Conservation (phyloP, 192 early-diverging fungal genomes). For the Helicostylum pulchrum region DNA sequence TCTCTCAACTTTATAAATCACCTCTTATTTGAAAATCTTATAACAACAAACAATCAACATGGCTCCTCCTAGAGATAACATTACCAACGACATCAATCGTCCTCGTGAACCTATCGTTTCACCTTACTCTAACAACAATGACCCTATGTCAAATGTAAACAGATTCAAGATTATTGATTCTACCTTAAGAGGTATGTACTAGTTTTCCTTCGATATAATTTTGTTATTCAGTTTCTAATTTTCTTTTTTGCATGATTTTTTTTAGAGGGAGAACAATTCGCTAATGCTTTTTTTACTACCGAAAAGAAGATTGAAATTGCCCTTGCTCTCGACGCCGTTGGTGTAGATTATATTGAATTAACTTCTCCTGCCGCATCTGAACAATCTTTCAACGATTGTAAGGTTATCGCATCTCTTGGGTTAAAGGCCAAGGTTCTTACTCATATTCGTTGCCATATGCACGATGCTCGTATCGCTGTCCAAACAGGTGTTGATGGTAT, state of each 20-base stretch:
- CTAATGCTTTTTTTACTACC: conserved; percentile 97
- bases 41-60: conserved; percentile 1
- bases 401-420: conserved; percentile 85
- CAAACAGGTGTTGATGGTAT: conserved; percentile 97
- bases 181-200: conserved; percentile 77
- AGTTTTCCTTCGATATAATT: not conserved
- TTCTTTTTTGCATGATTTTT: conserved; percentile 3
- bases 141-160: conserved; percentile 77
- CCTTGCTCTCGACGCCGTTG: conserved; percentile 93
- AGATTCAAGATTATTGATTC: conserved; percentile 97
- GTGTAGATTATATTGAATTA: conserved; percentile 98
- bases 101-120: conserved; percentile 34
- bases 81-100: not conserved
- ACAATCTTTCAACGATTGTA: conserved; percentile 92
- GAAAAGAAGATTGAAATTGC: conserved; percentile 98
- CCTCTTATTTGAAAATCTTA: not conserved
- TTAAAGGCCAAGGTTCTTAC: conserved; percentile 98
- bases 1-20: not conserved
- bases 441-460: conserved; percentile 97
- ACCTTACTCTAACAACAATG: conserved; percentile 51
- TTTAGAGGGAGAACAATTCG: conserved; percentile 97
- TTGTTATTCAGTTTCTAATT: not conserved
- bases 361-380: conserved; percentile 96
- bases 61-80: conserved; percentile 22
- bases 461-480: conserved; percentile 92